phyloP scores from a whole-genome alignment of 1,284 basidiomycete species.

The Omphalotus olearius region DNA sequence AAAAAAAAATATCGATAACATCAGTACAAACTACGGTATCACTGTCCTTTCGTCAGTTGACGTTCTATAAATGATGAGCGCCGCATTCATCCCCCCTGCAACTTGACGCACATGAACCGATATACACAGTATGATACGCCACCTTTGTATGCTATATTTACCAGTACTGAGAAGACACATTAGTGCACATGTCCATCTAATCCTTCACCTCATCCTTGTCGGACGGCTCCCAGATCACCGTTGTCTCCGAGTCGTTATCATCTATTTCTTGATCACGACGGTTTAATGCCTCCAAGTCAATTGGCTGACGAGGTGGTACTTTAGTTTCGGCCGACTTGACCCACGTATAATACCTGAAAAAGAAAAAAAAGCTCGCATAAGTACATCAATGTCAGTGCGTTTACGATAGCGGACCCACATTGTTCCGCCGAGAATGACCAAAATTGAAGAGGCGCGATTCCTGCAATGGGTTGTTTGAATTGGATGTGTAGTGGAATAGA shows the following conservation, averaged over 20 bases:
- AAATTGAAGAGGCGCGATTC: slow-evolving; percentile 57
- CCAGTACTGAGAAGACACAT: not conserved
- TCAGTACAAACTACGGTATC: too few relatives aligned
- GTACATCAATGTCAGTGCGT: not conserved
- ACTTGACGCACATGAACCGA: not conserved
- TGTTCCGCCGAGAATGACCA: slow-evolving; percentile 58
- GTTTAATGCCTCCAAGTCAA: slow-evolving; percentile 37
- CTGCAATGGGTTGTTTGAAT: slow-evolving; percentile 28
- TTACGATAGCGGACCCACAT: slow-evolving; percentile 36
- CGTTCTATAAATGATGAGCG: too few relatives aligned
- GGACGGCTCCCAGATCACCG: slow-evolving; percentile 23
- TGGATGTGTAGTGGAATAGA: not conserved
- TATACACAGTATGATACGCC: not conserved
- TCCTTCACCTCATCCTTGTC: slow-evolving; percentile 22
- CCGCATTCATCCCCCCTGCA: too few relatives aligned
- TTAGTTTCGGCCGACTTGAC: slow-evolving; percentile 48
- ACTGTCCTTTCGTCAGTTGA: too few relatives aligned
- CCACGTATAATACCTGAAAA: slow-evolving; percentile 62
- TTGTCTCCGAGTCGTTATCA: slow-evolving; percentile 20
- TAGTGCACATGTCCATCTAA: slow-evolving; percentile 12
- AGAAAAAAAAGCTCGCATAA: too few relatives aligned
- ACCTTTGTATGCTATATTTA: not conserved
- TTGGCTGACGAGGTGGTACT: slow-evolving; percentile 26
- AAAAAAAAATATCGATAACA: too few relatives aligned
- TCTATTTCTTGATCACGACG: slow-evolving; percentile 14